phyloP scores from a whole-genome alignment of 192 early-diverging fungal genomes.

The Coemansia sp. region DNA sequence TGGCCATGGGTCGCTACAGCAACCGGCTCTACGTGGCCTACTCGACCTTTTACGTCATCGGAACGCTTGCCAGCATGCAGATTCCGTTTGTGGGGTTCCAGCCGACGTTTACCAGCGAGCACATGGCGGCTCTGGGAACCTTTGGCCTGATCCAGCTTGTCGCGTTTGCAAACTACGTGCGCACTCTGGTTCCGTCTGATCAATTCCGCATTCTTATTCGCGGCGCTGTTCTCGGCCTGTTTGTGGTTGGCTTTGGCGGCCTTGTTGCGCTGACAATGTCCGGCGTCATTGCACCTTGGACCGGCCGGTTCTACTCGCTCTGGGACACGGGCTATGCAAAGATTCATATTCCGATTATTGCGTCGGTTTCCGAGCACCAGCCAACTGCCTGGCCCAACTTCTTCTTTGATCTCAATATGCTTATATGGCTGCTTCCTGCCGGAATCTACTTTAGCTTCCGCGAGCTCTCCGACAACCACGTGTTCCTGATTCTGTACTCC shows the following conservation, averaged over 20 bases:
- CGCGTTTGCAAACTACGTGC: conserved; percentile 84
- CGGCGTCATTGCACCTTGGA: conserved; percentile 95
- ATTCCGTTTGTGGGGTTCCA: conserved; percentile 99
- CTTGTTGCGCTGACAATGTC: conserved; percentile 73
- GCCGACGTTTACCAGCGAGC: conserved; percentile 94
- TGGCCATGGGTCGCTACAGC: conserved; percentile 95
- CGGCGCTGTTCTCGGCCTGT: conserved; percentile 57
- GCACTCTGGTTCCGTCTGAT: conserved; percentile 71
- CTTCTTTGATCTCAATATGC: conserved; percentile 97
- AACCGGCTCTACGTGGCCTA: conserved; percentile 93
- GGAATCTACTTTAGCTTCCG: conserved; percentile 97
- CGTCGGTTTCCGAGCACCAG: conserved; percentile 99
- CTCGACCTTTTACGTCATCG: conserved; percentile 96
- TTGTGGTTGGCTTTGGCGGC: conserved; percentile 53
- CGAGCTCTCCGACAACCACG: conserved; percentile 91
- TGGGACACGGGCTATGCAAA: conserved; percentile 99
- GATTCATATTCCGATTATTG: conserved; percentile 99
- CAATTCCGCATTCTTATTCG: conserved; percentile 85
- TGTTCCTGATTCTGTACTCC: conserved; percentile 97
- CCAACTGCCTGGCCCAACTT: conserved; percentile 99
- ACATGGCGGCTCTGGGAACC: conserved; percentile 97
- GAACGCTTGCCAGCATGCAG: conserved; percentile 96
- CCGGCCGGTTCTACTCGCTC: conserved; percentile 98
- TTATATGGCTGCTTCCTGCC: conserved; percentile 96
- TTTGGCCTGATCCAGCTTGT: conserved; percentile 96